phyloP scores from a whole-genome alignment of 2,329 filamentous ascomycete species.

The Cladosporium austrohemisphaericum region DNA sequence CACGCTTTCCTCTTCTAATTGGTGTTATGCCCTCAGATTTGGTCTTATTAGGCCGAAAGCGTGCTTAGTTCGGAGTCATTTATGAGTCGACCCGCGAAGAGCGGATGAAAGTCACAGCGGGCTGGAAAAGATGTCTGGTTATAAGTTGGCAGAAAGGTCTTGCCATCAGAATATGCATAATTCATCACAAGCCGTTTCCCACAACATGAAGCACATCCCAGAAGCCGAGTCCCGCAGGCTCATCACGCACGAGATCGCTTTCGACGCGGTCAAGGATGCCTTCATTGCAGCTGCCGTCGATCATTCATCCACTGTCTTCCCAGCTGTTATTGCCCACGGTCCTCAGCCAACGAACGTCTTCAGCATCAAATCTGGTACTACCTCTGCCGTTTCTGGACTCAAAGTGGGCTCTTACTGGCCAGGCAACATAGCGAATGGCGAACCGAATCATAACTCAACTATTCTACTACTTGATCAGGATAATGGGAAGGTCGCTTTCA shows the following conservation, averaged over 20 bases:
- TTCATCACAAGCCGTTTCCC: too few relatives aligned
- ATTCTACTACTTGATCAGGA: background rate
- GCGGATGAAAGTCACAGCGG: too few relatives aligned
- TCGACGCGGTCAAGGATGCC: background rate
- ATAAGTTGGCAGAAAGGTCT: too few relatives aligned
- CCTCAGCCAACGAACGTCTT: background rate
- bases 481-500: background rate
- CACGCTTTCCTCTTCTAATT: too few relatives aligned
- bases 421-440: background rate
- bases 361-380: background rate
- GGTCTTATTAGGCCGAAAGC: too few relatives aligned
- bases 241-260: background rate
- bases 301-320: background rate
- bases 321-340: background rate
- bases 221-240: background rate
- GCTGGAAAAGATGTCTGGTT: too few relatives aligned
- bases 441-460: background rate
- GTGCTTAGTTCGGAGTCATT: too few relatives aligned
- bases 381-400: background rate
- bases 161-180: too few relatives aligned
- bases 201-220: background rate
- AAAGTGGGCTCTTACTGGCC: slow-evolving; percentile 1
- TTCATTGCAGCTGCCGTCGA: background rate
- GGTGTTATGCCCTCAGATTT: too few relatives aligned
- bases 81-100: too few relatives aligned